Conservation (phyloP, 2,329 filamentous ascomycete genomes). For the Elsinoe ampelina region DNA sequence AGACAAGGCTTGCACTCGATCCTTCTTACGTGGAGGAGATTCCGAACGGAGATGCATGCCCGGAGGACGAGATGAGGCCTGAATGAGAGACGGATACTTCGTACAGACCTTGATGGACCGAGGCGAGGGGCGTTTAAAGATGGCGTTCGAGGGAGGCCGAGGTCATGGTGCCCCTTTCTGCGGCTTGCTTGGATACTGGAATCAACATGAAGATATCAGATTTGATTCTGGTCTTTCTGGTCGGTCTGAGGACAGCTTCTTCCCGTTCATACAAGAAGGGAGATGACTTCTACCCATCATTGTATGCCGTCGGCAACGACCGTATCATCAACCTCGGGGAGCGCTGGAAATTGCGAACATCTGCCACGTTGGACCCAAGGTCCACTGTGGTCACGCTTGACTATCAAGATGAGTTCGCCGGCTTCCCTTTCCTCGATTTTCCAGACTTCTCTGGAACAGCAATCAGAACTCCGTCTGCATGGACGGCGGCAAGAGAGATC, state of each 20-base stretch:
- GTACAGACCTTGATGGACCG: too few relatives aligned
- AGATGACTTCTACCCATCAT: neutral
- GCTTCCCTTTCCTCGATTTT: slow-evolving; percentile 29
- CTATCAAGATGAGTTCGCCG: slow-evolving; percentile 28
- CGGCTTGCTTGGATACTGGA: too few relatives aligned
- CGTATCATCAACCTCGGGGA: neutral
- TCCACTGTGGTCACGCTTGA: slow-evolving; percentile 21
- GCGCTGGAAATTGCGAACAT: neutral
- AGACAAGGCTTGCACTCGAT: neutral
- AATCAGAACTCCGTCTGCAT: slow-evolving; percentile 32
- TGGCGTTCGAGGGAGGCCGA: too few relatives aligned
- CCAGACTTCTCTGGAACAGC: slow-evolving; percentile 18
- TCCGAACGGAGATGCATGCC: neutral
- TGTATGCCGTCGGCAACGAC: neutral
- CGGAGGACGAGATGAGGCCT: neutral
- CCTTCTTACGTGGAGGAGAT: neutral
- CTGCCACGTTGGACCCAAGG: neutral
- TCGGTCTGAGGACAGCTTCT: neutral
- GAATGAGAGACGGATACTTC: too few relatives aligned
- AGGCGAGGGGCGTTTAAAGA: too few relatives aligned
- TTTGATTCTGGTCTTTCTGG: neutral
- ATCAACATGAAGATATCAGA: neutral
- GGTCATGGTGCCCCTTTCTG: too few relatives aligned
- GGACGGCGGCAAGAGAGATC: slow-evolving; percentile 36
- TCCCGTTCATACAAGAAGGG: neutral